Evolutionary conservation across 176 grass and related monocot species (phyloP), one percentile per base, ranked within the genome.

Genomic region (Oryza coarctata): DNA sequence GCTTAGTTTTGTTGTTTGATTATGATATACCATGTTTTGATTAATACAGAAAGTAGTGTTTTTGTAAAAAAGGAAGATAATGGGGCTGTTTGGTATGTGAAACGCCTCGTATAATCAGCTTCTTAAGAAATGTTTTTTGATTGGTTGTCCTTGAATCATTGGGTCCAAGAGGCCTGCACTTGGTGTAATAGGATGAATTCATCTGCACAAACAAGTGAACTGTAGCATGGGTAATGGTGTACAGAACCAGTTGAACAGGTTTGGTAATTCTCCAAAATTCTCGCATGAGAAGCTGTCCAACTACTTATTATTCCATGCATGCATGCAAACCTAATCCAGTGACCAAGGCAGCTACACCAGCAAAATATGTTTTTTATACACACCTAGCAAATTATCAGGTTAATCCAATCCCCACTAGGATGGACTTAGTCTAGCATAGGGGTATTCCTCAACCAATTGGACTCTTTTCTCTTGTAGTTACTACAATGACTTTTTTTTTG

Each of bases 1-100:
- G 64, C 55, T 64, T 69, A 27, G 44, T 73, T 88, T 49, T 81
- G 5, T 31, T 87, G 32, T 84, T 83, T 26, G 43, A 74, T 45
- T 35, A 68, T 69, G 60, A 86, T 77, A 73, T 74, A 77, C 58
- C 28, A 8, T 45, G 41, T 82, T 38, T 85, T 69, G 15, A 61
- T 72, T 25, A 84, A 5, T 50, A 66, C 5, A 7, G 33, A 65
- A 31, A 66, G 70, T 17, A 36, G 5, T 60, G 44, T 47, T 47
- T 9, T 60, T 9, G 0, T 25, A 3, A 60, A 25, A 58, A 60
- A 25, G 22, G 7, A 23, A 83, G 26, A 74, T 65, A 2, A 6
- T 65, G n/a, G 40, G 58, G n/a, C n/a, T 34, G 38, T 83, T 74
- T 63, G 2, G 12, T 45, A 34, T 74, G 20, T 74, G 39, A 5